These are phyloP conservation scores for Scheffersomyces ergatensis DNA, from an alignment of 805 yeast species.

Conservation along the genomic window DNA sequence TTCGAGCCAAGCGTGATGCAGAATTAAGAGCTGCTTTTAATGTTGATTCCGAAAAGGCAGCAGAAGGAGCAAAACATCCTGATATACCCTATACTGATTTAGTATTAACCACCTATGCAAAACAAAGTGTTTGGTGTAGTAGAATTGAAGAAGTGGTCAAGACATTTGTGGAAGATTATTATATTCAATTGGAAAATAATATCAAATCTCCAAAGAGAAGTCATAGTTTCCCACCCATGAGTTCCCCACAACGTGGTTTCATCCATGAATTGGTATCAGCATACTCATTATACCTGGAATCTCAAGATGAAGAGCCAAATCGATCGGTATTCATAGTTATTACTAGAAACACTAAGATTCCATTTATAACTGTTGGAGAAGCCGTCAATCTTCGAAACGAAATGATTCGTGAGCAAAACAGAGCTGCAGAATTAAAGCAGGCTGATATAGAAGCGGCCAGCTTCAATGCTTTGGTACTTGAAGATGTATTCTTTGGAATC, in stretches of 20 bases:
- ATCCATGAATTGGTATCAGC: constrained; percentile 64
- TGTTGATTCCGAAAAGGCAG: constrained; percentile 11
- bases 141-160: constrained; percentile 56
- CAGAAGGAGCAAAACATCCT: constrained; percentile 8
- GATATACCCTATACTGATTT: constrained; percentile 43
- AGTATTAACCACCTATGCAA: constrained; percentile 44
- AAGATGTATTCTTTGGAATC: constrained; percentile 53
- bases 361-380: constrained; percentile 46
- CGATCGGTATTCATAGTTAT: constrained; percentile 64
- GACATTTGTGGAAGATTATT: constrained; percentile 43
- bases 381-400: constrained; percentile 28
- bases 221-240: constrained; percentile 74
- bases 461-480: constrained; percentile 55
- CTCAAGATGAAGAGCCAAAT: constrained; percentile 81
- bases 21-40: constrained; percentile 63
- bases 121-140: constrained; percentile 68
- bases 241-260: constrained; percentile 62
- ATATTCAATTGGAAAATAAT: constrained; percentile 14
- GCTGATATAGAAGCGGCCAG: constrained; percentile 24
- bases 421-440: constrained; percentile 18
- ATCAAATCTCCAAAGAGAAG: constrained; percentile 26
- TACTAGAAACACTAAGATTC: constrained; percentile 32
- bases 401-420: constrained; percentile 16
- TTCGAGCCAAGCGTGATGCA: constrained; percentile 54
- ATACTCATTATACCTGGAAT: constrained; percentile 60